Conservation (phyloP, 441 rosid species). For the Melastoma candidum region DNA sequence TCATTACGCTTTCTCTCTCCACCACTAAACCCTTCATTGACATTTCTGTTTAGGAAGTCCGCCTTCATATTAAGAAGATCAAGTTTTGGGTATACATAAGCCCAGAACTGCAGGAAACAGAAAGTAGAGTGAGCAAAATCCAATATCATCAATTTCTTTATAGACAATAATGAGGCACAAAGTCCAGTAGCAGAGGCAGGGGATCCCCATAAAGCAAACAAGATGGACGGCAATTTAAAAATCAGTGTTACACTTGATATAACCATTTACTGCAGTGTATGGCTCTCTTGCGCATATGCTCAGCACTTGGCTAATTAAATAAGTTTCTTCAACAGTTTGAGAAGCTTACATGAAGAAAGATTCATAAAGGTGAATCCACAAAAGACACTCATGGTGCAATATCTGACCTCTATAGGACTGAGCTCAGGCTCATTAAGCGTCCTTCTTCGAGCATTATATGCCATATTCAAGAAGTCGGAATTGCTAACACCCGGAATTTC, state of each 20-base stretch:
- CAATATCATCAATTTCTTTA: neutral
- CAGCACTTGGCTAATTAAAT: too few species aligned
- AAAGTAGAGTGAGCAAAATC: constrained; percentile 3
- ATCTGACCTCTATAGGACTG: constrained; percentile 69
- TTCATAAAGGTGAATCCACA: neutral
- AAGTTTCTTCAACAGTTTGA: too few species aligned
- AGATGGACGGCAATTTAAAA: too few species aligned
- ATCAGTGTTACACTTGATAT: too few species aligned
- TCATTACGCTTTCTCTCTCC: constrained; percentile 98
- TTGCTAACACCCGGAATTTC: constrained; percentile 95
- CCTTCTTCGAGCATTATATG: constrained; percentile 77
- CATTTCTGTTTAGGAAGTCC: constrained; percentile 90
- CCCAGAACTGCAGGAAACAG: constrained; percentile 64
- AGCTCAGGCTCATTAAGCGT: constrained; percentile 77
- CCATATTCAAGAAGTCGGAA: constrained; percentile 84
- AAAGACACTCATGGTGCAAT: neutral
- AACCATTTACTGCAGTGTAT: too few species aligned
- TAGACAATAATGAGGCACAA: too few species aligned
- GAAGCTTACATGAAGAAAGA: too few species aligned
- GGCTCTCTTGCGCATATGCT: too few species aligned
- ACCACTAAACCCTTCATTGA: constrained; percentile 98
- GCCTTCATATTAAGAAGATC: constrained; percentile 80
- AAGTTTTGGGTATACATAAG: constrained; percentile 63
- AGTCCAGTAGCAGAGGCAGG: too few species aligned
- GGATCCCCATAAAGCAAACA: too few species aligned